Percentiles rank a stretch among this genome's conserved stretches.
Evolutionary conservation across 2,329 filamentous ascomycete species (phyloP).

Genomic region (Fusarium musae): DNA sequence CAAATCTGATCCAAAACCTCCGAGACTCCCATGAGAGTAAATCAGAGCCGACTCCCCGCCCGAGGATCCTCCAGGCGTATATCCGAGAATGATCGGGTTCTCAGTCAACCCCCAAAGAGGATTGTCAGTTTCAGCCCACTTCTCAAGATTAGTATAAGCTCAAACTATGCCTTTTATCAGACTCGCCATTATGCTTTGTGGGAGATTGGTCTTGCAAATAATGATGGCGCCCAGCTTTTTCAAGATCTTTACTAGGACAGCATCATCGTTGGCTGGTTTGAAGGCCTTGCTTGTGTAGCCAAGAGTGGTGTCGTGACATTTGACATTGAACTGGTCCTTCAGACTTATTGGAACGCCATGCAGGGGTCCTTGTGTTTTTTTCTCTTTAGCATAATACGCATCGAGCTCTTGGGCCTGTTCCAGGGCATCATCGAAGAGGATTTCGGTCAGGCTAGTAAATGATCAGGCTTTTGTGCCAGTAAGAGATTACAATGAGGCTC

Average conservation of each 20-base stretch:
- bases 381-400: neutral
- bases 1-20: conserved; percentile 43
- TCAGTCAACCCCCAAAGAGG: conserved; percentile 45
- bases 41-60: conserved; percentile 42
- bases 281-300: conserved; percentile 66
- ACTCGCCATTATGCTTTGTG: conserved; percentile 32
- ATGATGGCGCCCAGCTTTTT: conserved; percentile 62
- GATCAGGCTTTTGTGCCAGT: neutral
- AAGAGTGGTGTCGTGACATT: conserved; percentile 66
- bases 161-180: fast-evolving
- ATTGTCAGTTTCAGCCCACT: conserved; percentile 46
- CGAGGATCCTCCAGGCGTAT: conserved; percentile 44
- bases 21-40: conserved; percentile 29
- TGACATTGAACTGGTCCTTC: conserved; percentile 72
- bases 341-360: conserved; percentile 42
- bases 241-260: conserved; percentile 60
- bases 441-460: conserved; percentile 19
- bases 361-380: conserved; percentile 18
- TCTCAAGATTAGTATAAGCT: fast-evolving
- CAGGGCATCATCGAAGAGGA: conserved; percentile 34
- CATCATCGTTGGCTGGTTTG: conserved; percentile 59
- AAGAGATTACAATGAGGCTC: neutral
- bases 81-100: conserved; percentile 32
- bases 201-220: conserved; percentile 49
- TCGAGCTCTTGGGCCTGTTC: conserved; percentile 32